These are phyloP conservation scores for Elymus sibiricus DNA, from an alignment of 176 grass and related monocot species.

Conservation along the genomic window DNA sequence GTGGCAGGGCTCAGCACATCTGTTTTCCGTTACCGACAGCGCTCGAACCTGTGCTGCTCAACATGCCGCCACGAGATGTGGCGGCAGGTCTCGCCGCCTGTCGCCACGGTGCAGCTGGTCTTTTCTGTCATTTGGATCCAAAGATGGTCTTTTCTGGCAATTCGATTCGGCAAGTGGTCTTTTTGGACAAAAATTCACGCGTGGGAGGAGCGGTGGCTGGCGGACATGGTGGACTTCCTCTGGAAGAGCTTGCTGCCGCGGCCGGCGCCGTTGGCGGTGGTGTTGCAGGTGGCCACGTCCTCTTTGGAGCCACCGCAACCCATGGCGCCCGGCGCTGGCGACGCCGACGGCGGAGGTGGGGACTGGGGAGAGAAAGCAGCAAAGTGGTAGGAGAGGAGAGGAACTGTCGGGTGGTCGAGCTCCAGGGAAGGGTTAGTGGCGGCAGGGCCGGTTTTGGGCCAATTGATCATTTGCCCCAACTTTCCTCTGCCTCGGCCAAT, in stretches of 20 bases:
- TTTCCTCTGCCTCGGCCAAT: no score
- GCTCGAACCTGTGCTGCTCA: no score
- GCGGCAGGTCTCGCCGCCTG: no score
- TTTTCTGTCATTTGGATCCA: no score
- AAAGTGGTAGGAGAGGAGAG: slow-evolving; percentile 21
- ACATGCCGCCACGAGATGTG: no score
- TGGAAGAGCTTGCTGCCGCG: slow-evolving; percentile 35
- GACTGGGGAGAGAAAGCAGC: not conserved
- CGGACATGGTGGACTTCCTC: slow-evolving; percentile 44
- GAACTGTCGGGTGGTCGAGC: slow-evolving; percentile 10
- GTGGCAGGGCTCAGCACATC: no score
- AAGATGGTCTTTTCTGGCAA: no score
- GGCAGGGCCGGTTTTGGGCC: not conserved
- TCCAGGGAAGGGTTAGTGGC: slow-evolving; percentile 16
- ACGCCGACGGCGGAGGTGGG: not conserved
- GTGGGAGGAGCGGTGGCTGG: not conserved
- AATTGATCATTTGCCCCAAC: no score
- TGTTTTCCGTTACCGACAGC: no score
- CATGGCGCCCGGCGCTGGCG: slow-evolving; percentile 44
- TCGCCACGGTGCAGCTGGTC: no score
- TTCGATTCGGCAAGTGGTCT: no score
- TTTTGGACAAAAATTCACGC: not conserved
- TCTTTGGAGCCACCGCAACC: slow-evolving; percentile 90
- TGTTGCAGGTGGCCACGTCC: slow-evolving; percentile 79
- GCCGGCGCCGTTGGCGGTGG: slow-evolving; percentile 1